A percentile compares a stretch with the other conserved stretches of the same genome.
Evolutionary conservation across 2,329 filamentous ascomycete species (phyloP).

Genomic region (Monilinia polystroma): DNA sequence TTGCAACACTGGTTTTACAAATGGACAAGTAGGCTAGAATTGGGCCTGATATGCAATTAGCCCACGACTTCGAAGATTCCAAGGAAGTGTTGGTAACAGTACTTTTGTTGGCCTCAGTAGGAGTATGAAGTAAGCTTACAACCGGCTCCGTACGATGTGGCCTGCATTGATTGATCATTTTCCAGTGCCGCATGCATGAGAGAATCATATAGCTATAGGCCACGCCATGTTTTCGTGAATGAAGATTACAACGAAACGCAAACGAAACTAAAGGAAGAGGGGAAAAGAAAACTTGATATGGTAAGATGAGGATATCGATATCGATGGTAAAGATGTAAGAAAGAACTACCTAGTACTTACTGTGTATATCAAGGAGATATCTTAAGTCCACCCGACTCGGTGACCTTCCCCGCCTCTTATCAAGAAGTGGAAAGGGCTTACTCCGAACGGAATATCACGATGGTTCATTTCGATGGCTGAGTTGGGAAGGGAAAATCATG

Average conservation of each 20-base stretch:
- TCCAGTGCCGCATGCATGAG: background rate
- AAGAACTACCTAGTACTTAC: too few relatives aligned
- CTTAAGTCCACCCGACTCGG: conserved; percentile 2
- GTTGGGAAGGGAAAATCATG: background rate
- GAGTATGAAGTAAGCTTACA: background rate
- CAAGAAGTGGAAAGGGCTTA: too few relatives aligned
- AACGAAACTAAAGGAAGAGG: background rate
- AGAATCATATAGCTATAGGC: background rate
- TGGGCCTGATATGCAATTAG: background rate
- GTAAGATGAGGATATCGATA: too few relatives aligned
- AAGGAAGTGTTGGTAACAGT: background rate
- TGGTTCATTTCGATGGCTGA: background rate
- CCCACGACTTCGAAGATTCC: background rate
- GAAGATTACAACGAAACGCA: background rate
- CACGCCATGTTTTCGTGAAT: background rate
- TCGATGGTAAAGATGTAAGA: too few relatives aligned
- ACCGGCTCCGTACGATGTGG: background rate
- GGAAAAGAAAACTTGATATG: background rate
- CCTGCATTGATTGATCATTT: background rate
- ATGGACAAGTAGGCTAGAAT: background rate
- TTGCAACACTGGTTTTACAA: background rate
- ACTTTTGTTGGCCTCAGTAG: background rate
- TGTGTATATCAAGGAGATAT: background rate
- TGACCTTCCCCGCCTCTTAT: background rate
- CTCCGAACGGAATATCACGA: background rate